These are phyloP conservation scores for Aspergillus hortae DNA, from an alignment of 2,329 filamentous ascomycete genomes.

Conservation along the genomic window DNA sequence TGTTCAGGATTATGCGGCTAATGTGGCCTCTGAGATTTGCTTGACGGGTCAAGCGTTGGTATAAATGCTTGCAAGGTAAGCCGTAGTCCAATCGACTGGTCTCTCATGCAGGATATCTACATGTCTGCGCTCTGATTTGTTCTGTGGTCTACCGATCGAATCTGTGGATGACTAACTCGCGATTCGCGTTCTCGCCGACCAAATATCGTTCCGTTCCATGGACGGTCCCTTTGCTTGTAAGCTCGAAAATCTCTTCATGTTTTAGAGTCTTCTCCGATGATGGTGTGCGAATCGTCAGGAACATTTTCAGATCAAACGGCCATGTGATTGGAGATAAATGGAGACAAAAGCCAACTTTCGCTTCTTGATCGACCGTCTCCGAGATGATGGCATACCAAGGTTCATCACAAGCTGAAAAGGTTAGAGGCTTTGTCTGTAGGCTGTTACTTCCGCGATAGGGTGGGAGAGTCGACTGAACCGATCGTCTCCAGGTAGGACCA, in stretches of 20 bases:
- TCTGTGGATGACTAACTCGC: slow-evolving; percentile 51
- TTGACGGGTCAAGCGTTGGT: too few species aligned
- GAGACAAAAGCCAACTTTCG: slow-evolving; percentile 35
- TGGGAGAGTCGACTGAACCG: slow-evolving; percentile 45
- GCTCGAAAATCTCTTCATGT: slow-evolving; percentile 42
- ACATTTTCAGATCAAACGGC: slow-evolving; percentile 23
- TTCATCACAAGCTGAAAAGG: slow-evolving; percentile 15
- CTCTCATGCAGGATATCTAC: too few species aligned
- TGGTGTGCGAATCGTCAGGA: slow-evolving; percentile 29
- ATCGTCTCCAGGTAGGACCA: slow-evolving; percentile 51
- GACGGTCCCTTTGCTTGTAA: slow-evolving; percentile 54
- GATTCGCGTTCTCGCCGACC: slow-evolving; percentile 54
- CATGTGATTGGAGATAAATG: slow-evolving; percentile 27
- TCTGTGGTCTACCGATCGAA: slow-evolving; percentile 39
- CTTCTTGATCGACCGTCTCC: slow-evolving; percentile 29
- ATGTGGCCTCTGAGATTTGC: neutral
- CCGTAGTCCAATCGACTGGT: too few species aligned
- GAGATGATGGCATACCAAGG: slow-evolving; percentile 38
- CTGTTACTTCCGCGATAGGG: slow-evolving; percentile 41
- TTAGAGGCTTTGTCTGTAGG: slow-evolving; percentile 31
- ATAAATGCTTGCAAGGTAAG: too few species aligned
- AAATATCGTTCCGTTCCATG: slow-evolving; percentile 60
- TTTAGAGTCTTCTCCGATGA: slow-evolving; percentile 20
- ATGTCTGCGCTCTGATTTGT: too few species aligned
- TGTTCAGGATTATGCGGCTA: neutral